A percentile compares a stretch with the other conserved stretches of the same genome.
These are phyloP conservation scores for Penicillium fimorum DNA, from an alignment of 495 filamentous ascomycete species.

Conservation along the genomic window DNA sequence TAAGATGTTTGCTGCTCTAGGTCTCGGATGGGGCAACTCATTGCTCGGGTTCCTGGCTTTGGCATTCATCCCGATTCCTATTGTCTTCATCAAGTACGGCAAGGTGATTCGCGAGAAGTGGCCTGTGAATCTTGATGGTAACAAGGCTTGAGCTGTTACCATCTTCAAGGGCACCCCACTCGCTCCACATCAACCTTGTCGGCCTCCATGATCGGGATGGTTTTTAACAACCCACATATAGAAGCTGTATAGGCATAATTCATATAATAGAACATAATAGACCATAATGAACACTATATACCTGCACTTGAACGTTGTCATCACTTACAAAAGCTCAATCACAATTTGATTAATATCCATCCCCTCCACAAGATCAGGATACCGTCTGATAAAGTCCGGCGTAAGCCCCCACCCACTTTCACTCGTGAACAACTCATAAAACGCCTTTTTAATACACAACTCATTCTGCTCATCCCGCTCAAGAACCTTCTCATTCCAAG, in stretches of 20 bases:
- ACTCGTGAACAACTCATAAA: constrained; percentile 26
- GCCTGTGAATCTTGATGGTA: constrained; percentile 12
- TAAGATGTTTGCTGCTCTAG: constrained; percentile 56
- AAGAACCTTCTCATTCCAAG: constrained; percentile 29
- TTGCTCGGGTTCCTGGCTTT: constrained; percentile 59
- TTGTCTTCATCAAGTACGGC: constrained; percentile 26
- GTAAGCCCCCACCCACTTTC: constrained; percentile 32
- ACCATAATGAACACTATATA: neutral
- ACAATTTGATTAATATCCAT: constrained; percentile 23
- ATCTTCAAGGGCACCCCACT: neutral
- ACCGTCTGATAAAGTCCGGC: constrained; percentile 29
- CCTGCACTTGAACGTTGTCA: neutral
- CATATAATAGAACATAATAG: constrained; percentile 4
- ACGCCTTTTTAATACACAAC: constrained; percentile 20
- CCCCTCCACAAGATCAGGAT: constrained; percentile 22
- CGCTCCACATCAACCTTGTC: neutral
- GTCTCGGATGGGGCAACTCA: constrained; percentile 62
- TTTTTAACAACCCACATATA: neutral
- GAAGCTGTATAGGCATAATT: neutral
- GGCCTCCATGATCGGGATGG: too few relatives aligned
- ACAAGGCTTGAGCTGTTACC: neutral
- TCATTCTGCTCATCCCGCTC: constrained; percentile 27
- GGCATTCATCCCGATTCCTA: constrained; percentile 33
- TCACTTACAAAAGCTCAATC: constrained; percentile 15
- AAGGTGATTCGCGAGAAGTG: constrained; percentile 17